These are phyloP conservation scores for Magnolia kwangsiensis DNA, from an alignment of 164 flowering plant genomes.

Conservation along the genomic window DNA sequence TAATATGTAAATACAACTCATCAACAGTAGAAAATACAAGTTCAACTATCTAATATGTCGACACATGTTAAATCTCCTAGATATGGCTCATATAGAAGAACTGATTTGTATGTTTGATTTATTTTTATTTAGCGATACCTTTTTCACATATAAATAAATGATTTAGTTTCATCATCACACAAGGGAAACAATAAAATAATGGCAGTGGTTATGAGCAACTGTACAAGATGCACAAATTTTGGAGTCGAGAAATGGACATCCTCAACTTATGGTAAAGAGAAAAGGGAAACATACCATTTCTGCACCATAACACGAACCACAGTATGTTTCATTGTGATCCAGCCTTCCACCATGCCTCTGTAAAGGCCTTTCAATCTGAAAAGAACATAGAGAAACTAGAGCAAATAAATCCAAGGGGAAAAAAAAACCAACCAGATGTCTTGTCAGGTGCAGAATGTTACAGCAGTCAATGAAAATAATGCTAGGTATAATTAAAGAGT, in stretches of 20 bases:
- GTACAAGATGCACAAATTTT: neutral
- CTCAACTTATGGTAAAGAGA: neutral
- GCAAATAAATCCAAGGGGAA: neutral
- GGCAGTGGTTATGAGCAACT: neutral
- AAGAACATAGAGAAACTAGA: neutral
- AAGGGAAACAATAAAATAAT: neutral
- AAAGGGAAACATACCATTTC: conserved; percentile 43
- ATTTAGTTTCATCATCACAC: neutral
- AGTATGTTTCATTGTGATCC: conserved; percentile 69
- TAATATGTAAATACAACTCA: no score
- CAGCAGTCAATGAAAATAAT: neutral
- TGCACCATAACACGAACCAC: conserved; percentile 85
- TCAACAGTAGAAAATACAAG: no score
- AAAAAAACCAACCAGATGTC: neutral
- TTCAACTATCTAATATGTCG: no score
- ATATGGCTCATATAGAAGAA: no score
- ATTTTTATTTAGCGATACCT: no score
- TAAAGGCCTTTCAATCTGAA: conserved; percentile 71
- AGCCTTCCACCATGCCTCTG: conserved; percentile 85
- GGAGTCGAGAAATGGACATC: neutral
- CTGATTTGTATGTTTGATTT: no score
- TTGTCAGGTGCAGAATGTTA: neutral
- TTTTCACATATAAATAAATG: no score
- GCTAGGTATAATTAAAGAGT: neutral
- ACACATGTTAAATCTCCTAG: no score